Evolutionary conservation across 352 stramenopile genomes (phyloP), one percentile per base, ranked within the genome.

Genomic region (Pythium phragmitis): DNA sequence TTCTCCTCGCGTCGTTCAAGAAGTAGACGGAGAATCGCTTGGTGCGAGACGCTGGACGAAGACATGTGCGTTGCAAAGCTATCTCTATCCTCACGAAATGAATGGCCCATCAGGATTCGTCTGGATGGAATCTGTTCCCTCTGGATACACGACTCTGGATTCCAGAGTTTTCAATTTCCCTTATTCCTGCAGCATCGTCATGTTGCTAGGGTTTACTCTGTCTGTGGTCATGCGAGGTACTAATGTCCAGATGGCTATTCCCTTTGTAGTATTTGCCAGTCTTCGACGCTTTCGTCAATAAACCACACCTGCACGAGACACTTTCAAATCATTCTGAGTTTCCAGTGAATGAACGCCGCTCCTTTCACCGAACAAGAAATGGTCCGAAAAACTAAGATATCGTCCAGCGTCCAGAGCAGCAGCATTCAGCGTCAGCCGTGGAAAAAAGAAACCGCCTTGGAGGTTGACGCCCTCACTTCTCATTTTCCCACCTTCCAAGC

Each of bases 1-100:
- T 88, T 42, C 28, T 88, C 12, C 64, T 88, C 50, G 73, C 81
- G 21, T 61, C 69, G 34, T 64, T 82, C 12, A 87, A 86, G 72
- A 80, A 78, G 70, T 83, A 84, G 65, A 45, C 41, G 28, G 13
- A 33, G 47, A 16, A 12, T 33, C 19, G 12, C 3, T 42, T 4
- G 37, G 14, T 42, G 14, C 14, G 11, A 16, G 34, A 39, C 1
- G 34, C 34, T 39, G 7, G 34, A 12, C 34, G 11, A 39, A 39
- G 34, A 9, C 1, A 39, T 39, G 34, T 39, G 34, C 34, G 34
- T 39, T 12, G 34, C 34, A 13, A 39, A 13, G 34, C 11, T 30
- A 30, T 30, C 26, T 30, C 26, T 30, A 30, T 30, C 26, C 26
- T 5, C 26, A 30, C 26, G 26, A 30, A 30, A 30, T 30, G 26